A percentile compares a stretch with the other conserved stretches of the same genome.
Evolutionary conservation across 129 eudicot species (phyloP).

Genomic region (Dittrichia graveolens): DNA sequence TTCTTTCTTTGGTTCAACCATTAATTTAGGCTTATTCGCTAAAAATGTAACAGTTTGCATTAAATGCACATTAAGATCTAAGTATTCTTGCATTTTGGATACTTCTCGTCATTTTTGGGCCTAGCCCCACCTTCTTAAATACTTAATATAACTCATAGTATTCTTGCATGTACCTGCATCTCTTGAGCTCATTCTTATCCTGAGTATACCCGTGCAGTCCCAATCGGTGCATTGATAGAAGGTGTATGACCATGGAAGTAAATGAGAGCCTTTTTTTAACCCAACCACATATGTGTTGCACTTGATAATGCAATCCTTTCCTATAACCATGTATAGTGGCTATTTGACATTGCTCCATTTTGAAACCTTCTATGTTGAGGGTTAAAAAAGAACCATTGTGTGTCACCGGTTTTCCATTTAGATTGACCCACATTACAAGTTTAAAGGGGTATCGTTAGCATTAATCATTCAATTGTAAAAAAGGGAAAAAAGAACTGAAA

Average conservation of each 20-base stretch:
- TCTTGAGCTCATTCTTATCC: constrained; percentile 76
- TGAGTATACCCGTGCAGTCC: constrained; percentile 87
- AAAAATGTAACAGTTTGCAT: constrained; percentile 22
- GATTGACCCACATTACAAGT: constrained; percentile 50
- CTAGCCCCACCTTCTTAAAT: constrained; percentile 82
- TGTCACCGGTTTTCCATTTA: constrained; percentile 74
- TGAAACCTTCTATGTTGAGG: constrained; percentile 77
- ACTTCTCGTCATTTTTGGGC: constrained; percentile 87
- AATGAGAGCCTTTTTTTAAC: constrained; percentile 70
- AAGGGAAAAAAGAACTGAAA: constrained; percentile 14
- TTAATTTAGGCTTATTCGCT: constrained; percentile 43
- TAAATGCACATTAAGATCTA: constrained; percentile 19
- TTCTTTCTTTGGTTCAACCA: constrained; percentile 37
- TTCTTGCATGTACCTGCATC: constrained; percentile 54
- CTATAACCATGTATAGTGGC: constrained; percentile 73
- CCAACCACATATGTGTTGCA: constrained; percentile 70
- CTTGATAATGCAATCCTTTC: constrained; percentile 67
- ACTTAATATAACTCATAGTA: constrained; percentile 64
- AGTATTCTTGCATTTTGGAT: constrained; percentile 45
- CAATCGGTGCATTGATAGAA: constrained; percentile 74
- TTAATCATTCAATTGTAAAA: background rate
- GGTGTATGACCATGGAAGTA: constrained; percentile 84
- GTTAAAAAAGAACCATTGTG: constrained; percentile 85
- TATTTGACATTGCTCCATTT: constrained; percentile 60
- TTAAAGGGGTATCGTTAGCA: background rate